phyloP scores from a whole-genome alignment of 2,329 filamentous ascomycete genomes.

The Dothideomycetidae sp. region DNA sequence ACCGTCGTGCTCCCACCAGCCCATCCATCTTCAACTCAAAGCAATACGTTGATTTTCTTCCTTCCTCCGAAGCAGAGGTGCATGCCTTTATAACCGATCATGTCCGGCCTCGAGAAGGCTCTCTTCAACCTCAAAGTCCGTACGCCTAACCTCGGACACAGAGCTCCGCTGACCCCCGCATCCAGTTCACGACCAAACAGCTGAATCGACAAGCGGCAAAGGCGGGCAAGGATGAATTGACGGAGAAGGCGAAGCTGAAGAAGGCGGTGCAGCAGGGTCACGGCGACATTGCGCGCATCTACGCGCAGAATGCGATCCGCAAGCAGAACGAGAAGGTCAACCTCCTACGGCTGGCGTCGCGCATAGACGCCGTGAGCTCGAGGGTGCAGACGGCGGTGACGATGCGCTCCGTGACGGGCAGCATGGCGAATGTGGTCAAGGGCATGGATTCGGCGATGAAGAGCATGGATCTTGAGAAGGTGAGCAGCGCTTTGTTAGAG shows the following conservation, averaged over 20 bases:
- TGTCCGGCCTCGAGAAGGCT: constrained; percentile 48
- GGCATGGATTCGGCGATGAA: constrained; percentile 51
- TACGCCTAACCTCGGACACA: constrained; percentile 9
- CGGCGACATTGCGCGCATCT: constrained; percentile 47
- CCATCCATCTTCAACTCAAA: constrained; percentile 2
- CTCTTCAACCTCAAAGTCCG: constrained; percentile 47
- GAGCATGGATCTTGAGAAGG: constrained; percentile 48
- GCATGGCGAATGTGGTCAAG: constrained; percentile 48
- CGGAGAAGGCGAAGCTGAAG: constrained; percentile 47
- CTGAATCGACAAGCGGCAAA: constrained; percentile 48
- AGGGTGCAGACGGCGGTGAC: constrained; percentile 50
- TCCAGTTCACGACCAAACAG: constrained; percentile 51
- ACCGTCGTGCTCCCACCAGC: constrained; percentile 3
- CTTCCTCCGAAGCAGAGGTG: constrained; percentile 1
- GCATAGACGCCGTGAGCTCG: constrained; percentile 46
- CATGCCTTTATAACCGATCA: constrained; percentile 19
- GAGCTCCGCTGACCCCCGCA: constrained; percentile 4
- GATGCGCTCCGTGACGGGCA: constrained; percentile 46
- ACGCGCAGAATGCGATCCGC: constrained; percentile 48
- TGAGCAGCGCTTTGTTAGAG: constrained; percentile 19
- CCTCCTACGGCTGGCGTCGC: constrained; percentile 40
- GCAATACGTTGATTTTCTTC: neutral
- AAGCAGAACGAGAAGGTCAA: constrained; percentile 50
- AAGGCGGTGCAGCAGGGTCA: constrained; percentile 49
- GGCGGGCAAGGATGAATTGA: constrained; percentile 45